phyloP scores from a whole-genome alignment of 2,329 filamentous ascomycete species.

The Tolypocladium ovalisporum region DNA sequence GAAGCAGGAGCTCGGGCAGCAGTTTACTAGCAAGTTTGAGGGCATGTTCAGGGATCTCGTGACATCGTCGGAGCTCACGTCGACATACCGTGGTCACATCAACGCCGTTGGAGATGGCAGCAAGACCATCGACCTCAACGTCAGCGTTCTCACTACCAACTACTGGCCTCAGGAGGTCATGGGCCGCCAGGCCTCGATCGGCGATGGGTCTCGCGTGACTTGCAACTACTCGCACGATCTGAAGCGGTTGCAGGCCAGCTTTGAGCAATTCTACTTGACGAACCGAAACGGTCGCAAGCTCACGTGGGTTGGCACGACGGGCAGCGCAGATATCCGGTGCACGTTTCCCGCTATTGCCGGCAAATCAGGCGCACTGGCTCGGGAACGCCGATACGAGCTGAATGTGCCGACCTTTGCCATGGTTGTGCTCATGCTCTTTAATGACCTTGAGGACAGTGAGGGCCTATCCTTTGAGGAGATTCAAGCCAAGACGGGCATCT shows the following conservation, averaged over 20 bases:
- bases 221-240: constrained; percentile 70
- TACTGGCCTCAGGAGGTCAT: constrained; percentile 92
- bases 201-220: constrained; percentile 26
- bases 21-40: constrained; percentile 87
- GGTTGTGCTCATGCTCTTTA: constrained; percentile 83
- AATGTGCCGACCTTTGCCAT: constrained; percentile 90
- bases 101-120: constrained; percentile 35
- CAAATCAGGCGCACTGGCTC: constrained; percentile 50
- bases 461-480: constrained; percentile 63
- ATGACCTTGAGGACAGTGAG: constrained; percentile 50
- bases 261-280: constrained; percentile 78
- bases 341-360: constrained; percentile 62
- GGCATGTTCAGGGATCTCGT: constrained; percentile 97
- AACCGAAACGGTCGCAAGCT: constrained; percentile 82
- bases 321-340: constrained; percentile 78
- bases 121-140: constrained; percentile 59
- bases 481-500: constrained; percentile 70
- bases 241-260: constrained; percentile 66
- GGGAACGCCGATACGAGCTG: constrained; percentile 71
- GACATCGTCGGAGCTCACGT: constrained; percentile 72
- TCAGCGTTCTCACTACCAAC: constrained; percentile 83
- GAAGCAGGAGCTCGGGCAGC: constrained; percentile 92
- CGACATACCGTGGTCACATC: constrained; percentile 63
- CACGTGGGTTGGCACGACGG: constrained; percentile 64
- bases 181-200: constrained; percentile 45